Evolutionary conservation across 1,284 basidiomycete species (phyloP).

Genomic region (Schizophyllum commune): DNA sequence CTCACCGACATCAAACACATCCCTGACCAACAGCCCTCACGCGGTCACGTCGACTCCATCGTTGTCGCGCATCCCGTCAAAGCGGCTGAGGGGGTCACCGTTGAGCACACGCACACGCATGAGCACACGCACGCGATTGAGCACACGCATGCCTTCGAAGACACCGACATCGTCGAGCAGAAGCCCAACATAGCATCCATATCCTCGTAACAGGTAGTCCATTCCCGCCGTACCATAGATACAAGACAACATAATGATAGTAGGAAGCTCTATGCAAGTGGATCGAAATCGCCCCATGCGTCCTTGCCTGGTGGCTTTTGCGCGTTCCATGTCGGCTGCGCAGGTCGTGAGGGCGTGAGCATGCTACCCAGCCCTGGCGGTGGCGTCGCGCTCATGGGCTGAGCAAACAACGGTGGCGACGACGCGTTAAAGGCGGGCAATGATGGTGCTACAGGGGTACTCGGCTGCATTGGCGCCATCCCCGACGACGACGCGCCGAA

Average conservation of each 20-base stretch:
- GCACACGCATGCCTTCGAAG: neutral
- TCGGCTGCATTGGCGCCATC: slow-evolving; percentile 10
- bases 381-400: neutral
- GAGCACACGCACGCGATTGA: slow-evolving; percentile 9
- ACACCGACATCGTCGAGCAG: no score
- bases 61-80: slow-evolving; percentile 46
- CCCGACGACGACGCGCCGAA: neutral
- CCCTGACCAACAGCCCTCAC: slow-evolving; percentile 23
- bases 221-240: slow-evolving; percentile 2
- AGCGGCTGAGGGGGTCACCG: slow-evolving; percentile 36
- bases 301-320: slow-evolving; percentile 45
- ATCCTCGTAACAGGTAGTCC: no score
- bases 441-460: slow-evolving; percentile 11
- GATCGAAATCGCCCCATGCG: slow-evolving; percentile 79
- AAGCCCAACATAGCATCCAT: no score
- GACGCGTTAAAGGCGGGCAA: slow-evolving; percentile 3
- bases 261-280: slow-evolving; percentile 32
- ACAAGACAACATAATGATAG: neutral
- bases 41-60: slow-evolving; percentile 38
- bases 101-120: slow-evolving; percentile 30
- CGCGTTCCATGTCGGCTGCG: slow-evolving; percentile 38
- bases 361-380: slow-evolving; percentile 41
- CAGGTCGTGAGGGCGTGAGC: slow-evolving; percentile 50
- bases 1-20: slow-evolving; percentile 42
- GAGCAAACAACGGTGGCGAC: slow-evolving; percentile 11